Conservation (phyloP, 2,329 filamentous ascomycete genomes). For the Colletotrichum lindemuthianum region DNA sequence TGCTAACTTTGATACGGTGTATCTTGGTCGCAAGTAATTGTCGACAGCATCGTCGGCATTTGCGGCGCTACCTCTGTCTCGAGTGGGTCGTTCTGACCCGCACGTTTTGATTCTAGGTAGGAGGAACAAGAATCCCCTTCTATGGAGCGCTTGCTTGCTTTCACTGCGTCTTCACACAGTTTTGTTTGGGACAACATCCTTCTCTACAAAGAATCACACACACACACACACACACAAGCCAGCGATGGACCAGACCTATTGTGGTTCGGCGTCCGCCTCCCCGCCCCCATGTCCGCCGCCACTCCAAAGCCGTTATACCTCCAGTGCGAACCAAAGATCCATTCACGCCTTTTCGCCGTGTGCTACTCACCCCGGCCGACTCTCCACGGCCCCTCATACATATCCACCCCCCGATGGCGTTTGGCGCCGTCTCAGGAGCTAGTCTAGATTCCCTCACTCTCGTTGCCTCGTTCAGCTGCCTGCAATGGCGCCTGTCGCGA, state of each 20-base stretch:
- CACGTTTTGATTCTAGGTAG: too few relatives aligned
- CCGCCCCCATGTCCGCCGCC: conserved; percentile 17
- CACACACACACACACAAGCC: neutral
- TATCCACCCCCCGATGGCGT: conserved; percentile 8
- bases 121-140: too few relatives aligned
- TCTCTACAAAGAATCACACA: conserved; percentile 4
- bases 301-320: conserved; percentile 29
- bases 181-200: conserved; percentile 1
- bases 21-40: neutral
- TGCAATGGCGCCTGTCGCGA: conserved; percentile 12
- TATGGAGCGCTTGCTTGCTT: too few relatives aligned
- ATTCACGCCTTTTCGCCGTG: conserved; percentile 18
- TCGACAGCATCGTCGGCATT: neutral
- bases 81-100: neutral
- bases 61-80: neutral
- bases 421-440: conserved; percentile 11
- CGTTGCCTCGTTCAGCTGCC: conserved; percentile 13
- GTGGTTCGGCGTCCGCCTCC: conserved; percentile 30
- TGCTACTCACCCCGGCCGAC: neutral
- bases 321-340: conserved; percentile 20
- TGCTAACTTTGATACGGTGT: conserved; percentile 10
- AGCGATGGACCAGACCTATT: conserved; percentile 9
- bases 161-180: neutral
- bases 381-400: conserved; percentile 1
- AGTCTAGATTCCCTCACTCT: conserved; percentile 9